Base-by-base conservation (phyloP, 306 rosid species). In the Cucurbita moschata region DNA sequence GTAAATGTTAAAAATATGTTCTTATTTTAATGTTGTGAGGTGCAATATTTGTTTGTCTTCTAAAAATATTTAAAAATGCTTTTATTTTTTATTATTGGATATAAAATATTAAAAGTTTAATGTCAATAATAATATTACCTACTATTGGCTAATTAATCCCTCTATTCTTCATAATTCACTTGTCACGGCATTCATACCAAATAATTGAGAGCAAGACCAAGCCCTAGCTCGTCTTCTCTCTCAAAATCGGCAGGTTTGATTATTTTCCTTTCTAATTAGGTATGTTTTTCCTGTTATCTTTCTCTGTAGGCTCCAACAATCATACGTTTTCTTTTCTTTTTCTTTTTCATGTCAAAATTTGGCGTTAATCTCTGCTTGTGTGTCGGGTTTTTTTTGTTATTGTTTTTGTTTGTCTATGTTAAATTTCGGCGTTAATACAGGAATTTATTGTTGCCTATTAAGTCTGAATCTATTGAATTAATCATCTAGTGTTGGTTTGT, bases 181-280 rank as follows among this genome's bases (percentile, higher is more conserved):
- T 30, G 35, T 30, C 2, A 30, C 35, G 35, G 35, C 35, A 30
- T 30, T 30, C 35, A 30, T 30, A 30, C 35, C 35, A 30, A 46
- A 46, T 46, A 46, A 46, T 46, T 46, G 50, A 10, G 50, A 46
- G 14, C 50, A 3, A 10, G 10, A 43, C 11, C 71, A 83, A 79
- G 78, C 82, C 90, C 84, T 82, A 81, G 72, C 77, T 76, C 30
- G 11, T n/a, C 7, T 4, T n/a, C 10, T 16, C 74, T 44, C 19
- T 16, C 30, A 14, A 38, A 39, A 49, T 70, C 40, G 5, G 37
- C 52, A 65, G 71, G 71, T 65, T 11, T 65, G 52, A 39, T 49
- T 44, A 21, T 7, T 9, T 70, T 12, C 26, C 14, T 65, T 65
- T 56, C 62, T 8, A 18, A 8, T 43, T 43, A 43, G 9, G 47